Evolutionary conservation across 2,329 filamentous ascomycete species (phyloP), one percentile per base, ranked within the genome.

Genomic region (Byssothecium circinans): DNA sequence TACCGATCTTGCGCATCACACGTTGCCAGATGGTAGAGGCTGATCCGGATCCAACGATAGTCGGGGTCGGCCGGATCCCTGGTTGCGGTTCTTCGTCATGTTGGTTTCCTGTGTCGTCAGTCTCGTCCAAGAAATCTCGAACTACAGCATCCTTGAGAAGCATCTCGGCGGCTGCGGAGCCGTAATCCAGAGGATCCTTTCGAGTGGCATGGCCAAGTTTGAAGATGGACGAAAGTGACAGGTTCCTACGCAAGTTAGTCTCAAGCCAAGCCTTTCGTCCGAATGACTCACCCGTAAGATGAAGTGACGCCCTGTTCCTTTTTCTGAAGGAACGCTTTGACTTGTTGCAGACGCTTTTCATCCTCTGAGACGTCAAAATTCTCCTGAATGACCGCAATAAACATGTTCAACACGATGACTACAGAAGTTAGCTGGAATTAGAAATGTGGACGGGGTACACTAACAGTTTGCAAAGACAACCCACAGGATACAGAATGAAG

Each of bases 381-480:
- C 68, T 99, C 94, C 71, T 99, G 94, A 57, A 99, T 99, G 74
- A 99, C 94, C 78, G 94, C 94, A 88, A 99, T 97, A 78, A 99
- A 99, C 94, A 99, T 99, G 67, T 97, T 99, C 75, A 99, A 76
- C 52, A 97, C 82, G 74, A 99, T 95, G 68, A 97, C 66, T 69
- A 23, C 35, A 7, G 2, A 11, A 8, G 27, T 64, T 51, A 66
- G 58, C 10, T 25, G 27, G 17, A 15, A 8, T 29, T 8, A 41
- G 2, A 35, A 5, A 8, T 5, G 25, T 15, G 11, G 4, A 7
- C 15, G 5, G 14, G 17, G 20, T 18, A n/a, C 18, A 63, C 67
- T 63, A 59, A 72, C 67, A 92, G 70, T 95, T 96, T 5, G 91
- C 82, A 35, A 99, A 80, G 47, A 96, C 94, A 71, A 96, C 97